Evolutionary conservation across 306 rosid genomes (phyloP).

Genomic region (Sindora glabra): DNA sequence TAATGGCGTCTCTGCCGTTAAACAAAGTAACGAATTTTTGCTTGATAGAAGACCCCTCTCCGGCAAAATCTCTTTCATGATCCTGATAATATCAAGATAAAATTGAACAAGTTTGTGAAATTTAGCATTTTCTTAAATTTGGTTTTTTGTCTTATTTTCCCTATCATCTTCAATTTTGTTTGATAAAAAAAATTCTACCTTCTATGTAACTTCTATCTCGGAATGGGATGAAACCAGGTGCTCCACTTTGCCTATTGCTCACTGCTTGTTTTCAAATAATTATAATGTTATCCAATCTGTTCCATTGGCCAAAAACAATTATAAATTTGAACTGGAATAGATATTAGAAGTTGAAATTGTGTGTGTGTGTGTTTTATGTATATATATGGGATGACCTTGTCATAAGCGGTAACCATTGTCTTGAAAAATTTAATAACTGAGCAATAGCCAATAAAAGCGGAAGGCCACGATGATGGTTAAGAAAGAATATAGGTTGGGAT

Average conservation of each 20-base stretch:
- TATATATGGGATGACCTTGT: too few relatives aligned
- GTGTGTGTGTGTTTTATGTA: too few relatives aligned
- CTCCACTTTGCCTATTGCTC: constrained; percentile 30
- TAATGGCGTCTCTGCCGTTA: too few relatives aligned
- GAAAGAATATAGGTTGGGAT: too few relatives aligned
- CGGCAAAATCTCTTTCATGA: too few relatives aligned
- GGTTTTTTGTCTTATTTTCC: not conserved
- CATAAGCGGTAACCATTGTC: too few relatives aligned
- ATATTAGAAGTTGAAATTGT: constrained; percentile 25
- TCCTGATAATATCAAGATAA: constrained; percentile 44
- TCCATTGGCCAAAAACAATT: constrained; percentile 54
- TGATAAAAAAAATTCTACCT: not conserved
- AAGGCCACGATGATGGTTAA: too few relatives aligned
- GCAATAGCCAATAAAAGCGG: too few relatives aligned
- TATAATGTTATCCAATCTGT: constrained; percentile 43
- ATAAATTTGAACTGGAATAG: constrained; percentile 72
- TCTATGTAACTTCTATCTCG: constrained; percentile 23
- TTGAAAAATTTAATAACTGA: too few relatives aligned
- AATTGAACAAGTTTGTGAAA: constrained; percentile 51
- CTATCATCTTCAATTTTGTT: not conserved
- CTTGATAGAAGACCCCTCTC: too few relatives aligned
- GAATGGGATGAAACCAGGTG: constrained; percentile 50
- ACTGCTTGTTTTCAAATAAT: constrained; percentile 32
- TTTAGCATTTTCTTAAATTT: constrained; percentile 17
- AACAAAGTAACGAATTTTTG: too few relatives aligned